phyloP scores from a whole-genome alignment of 1,284 basidiomycete genomes.

The Butyriboletus pseudospeciosus region DNA sequence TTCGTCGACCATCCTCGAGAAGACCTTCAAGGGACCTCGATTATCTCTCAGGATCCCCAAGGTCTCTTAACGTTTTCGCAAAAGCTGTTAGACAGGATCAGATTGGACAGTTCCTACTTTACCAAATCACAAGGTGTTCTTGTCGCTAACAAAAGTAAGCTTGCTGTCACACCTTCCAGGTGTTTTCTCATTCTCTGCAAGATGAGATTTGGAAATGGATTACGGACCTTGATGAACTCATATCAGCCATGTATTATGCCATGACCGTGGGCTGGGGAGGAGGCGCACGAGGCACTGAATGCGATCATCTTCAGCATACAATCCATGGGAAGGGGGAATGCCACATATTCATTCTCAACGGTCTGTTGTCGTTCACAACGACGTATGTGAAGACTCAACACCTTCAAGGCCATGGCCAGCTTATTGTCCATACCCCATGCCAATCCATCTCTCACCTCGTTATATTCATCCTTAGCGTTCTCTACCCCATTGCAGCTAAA shows the following conservation, averaged over 20 bases:
- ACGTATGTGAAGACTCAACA: neutral
- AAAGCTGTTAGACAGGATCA: too few species aligned
- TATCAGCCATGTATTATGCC: too few species aligned
- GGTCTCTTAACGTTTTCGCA: too few species aligned
- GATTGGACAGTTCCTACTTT: too few species aligned
- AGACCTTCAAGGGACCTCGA: neutral
- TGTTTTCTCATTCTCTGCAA: too few species aligned
- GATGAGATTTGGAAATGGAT: too few species aligned
- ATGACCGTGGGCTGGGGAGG: neutral
- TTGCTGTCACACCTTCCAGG: too few species aligned
- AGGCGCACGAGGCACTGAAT: slow-evolving; percentile 3
- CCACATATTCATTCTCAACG: slow-evolving; percentile 5
- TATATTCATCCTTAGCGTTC: neutral
- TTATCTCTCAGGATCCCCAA: neutral
- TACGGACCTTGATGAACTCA: too few species aligned
- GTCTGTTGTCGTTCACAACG: neutral
- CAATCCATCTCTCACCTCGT: neutral
- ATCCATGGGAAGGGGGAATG: neutral
- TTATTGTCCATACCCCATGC: slow-evolving; percentile 1
- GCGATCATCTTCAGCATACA: slow-evolving; percentile 5
- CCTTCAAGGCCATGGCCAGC: neutral
- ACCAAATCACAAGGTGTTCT: too few species aligned
- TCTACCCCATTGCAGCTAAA: neutral
- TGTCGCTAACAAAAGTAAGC: too few species aligned
- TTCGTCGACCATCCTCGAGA: neutral